Percentiles rank a stretch among this genome's conserved stretches.
Evolutionary conservation across 345 rosid species (phyloP).

Genomic region (Ricinus communis): DNA sequence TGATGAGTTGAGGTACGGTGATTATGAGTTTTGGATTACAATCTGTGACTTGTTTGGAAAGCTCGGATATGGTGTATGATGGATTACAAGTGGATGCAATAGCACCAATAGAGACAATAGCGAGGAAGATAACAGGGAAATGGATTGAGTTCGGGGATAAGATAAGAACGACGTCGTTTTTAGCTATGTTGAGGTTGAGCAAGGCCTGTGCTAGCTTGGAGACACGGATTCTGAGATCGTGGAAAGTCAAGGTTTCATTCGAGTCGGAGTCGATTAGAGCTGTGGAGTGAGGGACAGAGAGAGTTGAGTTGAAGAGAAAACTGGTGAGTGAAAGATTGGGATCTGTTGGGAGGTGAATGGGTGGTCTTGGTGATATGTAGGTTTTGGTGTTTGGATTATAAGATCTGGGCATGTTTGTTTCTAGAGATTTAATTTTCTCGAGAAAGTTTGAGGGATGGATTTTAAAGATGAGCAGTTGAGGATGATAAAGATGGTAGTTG

Average conservation of each 20-base stretch:
- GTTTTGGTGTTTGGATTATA: conserved; percentile 14
- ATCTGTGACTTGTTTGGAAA: conserved; percentile 34
- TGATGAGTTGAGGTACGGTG: conserved; percentile 9
- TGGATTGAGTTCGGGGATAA: conserved; percentile 28
- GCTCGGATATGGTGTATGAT: conserved; percentile 23
- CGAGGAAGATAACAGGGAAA: conserved; percentile 38
- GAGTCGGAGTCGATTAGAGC: conserved; percentile 17
- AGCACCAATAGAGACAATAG: conserved; percentile 39
- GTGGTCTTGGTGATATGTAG: conserved; percentile 19
- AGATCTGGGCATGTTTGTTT: not conserved
- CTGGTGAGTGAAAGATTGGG: conserved; percentile 20
- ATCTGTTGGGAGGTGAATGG: not conserved
- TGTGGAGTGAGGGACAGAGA: not conserved
- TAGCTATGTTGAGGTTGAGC: conserved; percentile 10
- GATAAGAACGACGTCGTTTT: conserved; percentile 36
- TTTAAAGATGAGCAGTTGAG: not conserved
- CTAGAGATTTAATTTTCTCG: not conserved
- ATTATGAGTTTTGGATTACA: conserved; percentile 27
- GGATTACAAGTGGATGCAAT: conserved; percentile 38
- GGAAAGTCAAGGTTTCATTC: conserved; percentile 9
- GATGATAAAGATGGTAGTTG: not conserved
- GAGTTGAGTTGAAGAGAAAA: conserved; percentile 19
- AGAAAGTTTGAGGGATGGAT: not conserved
- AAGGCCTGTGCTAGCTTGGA: conserved; percentile 13
- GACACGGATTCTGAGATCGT: conserved; percentile 18